Evolutionary conservation across 2,329 filamentous ascomycete species (phyloP), one percentile per base, ranked within the genome.

Genomic region (Neonectria coccinea): DNA sequence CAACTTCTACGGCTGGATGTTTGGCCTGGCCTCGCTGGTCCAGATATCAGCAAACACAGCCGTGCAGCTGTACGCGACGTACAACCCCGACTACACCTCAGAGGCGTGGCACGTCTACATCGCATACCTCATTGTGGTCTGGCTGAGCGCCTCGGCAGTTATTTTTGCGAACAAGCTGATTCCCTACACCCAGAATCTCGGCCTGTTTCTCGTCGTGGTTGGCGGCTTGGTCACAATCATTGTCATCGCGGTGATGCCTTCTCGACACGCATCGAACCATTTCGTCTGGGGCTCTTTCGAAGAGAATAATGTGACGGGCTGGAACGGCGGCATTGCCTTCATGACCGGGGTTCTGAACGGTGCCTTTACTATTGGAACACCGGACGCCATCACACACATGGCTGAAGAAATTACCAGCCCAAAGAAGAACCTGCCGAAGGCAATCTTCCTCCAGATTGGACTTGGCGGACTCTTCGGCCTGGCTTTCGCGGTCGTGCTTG

Each of bases 1-100:
- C 57, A 74, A 74, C 31, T 74, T 74, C 4, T 74, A 74, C 2
- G 72, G 72, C 5, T 74, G 72, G 72, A 74, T 74, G 72, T 74
- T 74, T 16, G 72, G 72, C 4, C 64, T 74, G 0, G 72, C 72
- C 41, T 72, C 72, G 0, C 8, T 74, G 0, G 72, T 74, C 12
- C 72, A 74, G 27, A 65, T 74, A 2, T 62, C 69, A 0, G 72
- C 72, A 10, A 74, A 74, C 9, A 56, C 69, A 18, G 67, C 59
- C 0, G 72, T 74, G 1, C 70, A 74, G 41, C 62, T 70, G 4
- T 74, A 74, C 25, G 69, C 70, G 1, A 74, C 72, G 4, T 68
- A 73, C 8, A 60, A 55, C 0, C 36, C 55, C 1, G 31, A 20
- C 5, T 73, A 68, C 4, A 22, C 66, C 1, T 47, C 66, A 1